Base-by-base conservation (phyloP, 2,329 filamentous ascomycete species). In the Lachnellula suecica region DNA sequence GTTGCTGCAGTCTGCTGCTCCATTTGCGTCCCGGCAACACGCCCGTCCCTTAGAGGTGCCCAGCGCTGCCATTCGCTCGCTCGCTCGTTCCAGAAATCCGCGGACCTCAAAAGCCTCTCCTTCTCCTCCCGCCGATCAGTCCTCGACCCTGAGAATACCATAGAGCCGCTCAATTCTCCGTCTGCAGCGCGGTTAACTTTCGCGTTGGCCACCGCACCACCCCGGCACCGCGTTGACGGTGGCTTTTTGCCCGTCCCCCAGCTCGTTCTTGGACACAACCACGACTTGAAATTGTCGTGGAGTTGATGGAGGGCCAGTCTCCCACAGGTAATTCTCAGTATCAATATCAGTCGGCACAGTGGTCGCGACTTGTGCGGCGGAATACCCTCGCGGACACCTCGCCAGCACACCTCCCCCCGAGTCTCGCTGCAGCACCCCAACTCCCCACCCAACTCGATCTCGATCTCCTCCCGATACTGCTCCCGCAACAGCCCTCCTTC, bases 401-500 rank as follows among this genome's bases (percentile, higher is more conserved):
- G 29, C 45, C 57, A n/a, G 50, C 57, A 38, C 58, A 47, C 52
- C 46, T 54, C 22, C 53, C 65, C 31, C 53, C 65, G 51, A 62
- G 49, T 58, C 54, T 62, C 56, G 52, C 61, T 57, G 58, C 54
- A 52, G 46, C 62, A 52, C 44, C 61, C 57, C 66, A 63, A 43
- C 59, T 60, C 50, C 69, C 75, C 46, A 66, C 74, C 56, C 73
- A 75, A 55, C 63, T 82, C 63, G 79, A 83, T 58, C 63, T 82
- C 63, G 79, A 83, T 58, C 72, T 82, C 53, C 71, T 82, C 24
- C 81, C 82, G 31, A 75, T 82, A 57, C 71, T 83, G 61, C 60
- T 83, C 52, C 81, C 81, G 15, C 81, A 83, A 57, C 81, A 84
- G 59, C 72, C 78, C 29, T 80, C 76, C 38, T 72, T 80, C 58